Percentiles rank a stretch among this genome's conserved stretches.
phyloP scores from a whole-genome alignment of 176 grass and related monocot genomes.

The Leersia perrieri region DNA sequence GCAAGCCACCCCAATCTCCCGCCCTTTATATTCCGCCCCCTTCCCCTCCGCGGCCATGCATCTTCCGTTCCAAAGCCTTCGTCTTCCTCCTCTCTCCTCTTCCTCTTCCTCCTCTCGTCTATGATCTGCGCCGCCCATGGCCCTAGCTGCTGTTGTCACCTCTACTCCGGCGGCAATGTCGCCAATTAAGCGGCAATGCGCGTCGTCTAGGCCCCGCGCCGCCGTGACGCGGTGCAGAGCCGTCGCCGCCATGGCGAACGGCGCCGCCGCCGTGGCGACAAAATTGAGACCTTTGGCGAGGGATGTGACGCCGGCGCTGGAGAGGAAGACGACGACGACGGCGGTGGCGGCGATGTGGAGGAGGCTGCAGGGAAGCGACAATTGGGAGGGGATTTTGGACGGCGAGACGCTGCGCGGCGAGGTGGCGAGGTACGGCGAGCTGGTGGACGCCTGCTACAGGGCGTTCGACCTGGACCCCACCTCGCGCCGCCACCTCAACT shows the following conservation, averaged over 20 bases:
- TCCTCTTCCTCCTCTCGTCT: not conserved
- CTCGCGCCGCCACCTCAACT: constrained; percentile 55
- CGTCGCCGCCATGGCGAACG: not conserved
- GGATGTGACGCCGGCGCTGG: not conserved
- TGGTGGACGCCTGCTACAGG: constrained; percentile 69
- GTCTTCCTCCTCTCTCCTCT: not conserved
- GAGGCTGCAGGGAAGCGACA: constrained; percentile 56
- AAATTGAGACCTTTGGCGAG: no score
- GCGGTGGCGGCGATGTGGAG: constrained; percentile 57
- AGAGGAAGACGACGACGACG: not conserved
- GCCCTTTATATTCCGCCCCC: constrained; percentile 29
- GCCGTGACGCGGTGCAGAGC: not conserved
- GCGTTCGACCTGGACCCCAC: constrained; percentile 59
- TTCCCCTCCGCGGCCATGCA: constrained; percentile 16
- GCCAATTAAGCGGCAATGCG: constrained; percentile 25
- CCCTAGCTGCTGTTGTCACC: constrained; percentile 14
- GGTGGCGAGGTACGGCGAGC: constrained; percentile 70
- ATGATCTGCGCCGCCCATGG: constrained; percentile 50
- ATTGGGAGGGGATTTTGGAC: constrained; percentile 54
- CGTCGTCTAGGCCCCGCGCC: not conserved
- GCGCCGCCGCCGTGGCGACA: not conserved
- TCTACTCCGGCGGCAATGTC: not conserved
- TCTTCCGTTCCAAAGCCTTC: not conserved
- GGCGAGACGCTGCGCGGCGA: constrained; percentile 50
- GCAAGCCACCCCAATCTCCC: constrained; percentile 30